Evolutionary conservation across 2,329 filamentous ascomycete species (phyloP), one percentile per base, ranked within the genome.

Genomic region (Scytalidium lignicola): DNA sequence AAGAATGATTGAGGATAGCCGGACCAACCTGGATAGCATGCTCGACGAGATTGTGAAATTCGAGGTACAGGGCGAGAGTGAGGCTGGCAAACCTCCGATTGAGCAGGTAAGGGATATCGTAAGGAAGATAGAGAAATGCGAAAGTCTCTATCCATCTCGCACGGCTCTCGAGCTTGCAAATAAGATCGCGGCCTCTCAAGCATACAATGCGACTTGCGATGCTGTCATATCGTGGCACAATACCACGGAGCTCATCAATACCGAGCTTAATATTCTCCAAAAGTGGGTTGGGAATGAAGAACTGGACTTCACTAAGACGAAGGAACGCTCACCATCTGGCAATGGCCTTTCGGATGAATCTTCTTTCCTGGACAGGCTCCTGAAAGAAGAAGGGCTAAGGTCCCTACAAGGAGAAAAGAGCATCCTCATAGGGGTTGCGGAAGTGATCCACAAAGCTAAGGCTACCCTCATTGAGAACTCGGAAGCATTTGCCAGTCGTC

Each of bases 221-320:
- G 86, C 92, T 44, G 86, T 99, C 56, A 83, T 96, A 53, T 85
- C 92, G 2, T 99, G 93, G 93, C 86, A 96, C 74, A 99, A 97
- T 68, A 96, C 91, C 46, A 96, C 91, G 26, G 85, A 92, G 64
- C 83, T 96, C 63, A 97, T 99, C 75, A 96, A 95, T 66, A 96
- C 89, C 2, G 89, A 99, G 67, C 79, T 99, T 51, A 83, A 84
- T 13, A 91, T 97, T 55, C 70, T 99, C 55, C 91, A 93, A 67
- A 90, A 86, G 55, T 99, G 93, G 93, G 93, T 99, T 21, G 93
- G 93, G 48, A 99, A 99, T 63, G 84, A 91, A 32, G 91, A 96
- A 63, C 79, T 99, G 37, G 90, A 97, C 68, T 99, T 97, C 64
- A 83, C 83, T 45, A 86, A 87, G 62, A 79, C 84, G 19, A 85